Evolutionary conservation across 225 moss, liverwort and hornwort species (phyloP).

Genomic region (Marchantia polymorpha): DNA sequence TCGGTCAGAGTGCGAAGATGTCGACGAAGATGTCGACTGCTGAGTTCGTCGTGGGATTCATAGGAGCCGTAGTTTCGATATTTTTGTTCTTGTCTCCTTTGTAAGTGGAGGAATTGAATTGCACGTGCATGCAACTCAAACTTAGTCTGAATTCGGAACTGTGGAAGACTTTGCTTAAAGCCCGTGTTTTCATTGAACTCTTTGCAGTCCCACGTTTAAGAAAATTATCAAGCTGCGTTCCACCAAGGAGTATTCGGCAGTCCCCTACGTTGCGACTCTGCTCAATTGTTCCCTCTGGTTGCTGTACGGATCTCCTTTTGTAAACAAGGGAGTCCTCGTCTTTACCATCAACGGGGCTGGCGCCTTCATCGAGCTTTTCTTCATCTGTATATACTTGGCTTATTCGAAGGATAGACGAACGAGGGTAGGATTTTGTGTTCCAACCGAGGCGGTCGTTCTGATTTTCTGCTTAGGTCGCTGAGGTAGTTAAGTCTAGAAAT

Average conservation of each 20-base stretch:
- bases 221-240: conserved; percentile 26
- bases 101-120: background rate
- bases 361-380: conserved; percentile 14
- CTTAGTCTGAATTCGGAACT: too few relatives aligned
- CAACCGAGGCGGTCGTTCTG: too few relatives aligned
- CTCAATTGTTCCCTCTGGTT: conserved; percentile 30
- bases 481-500: too few relatives aligned
- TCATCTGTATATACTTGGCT: conserved; percentile 11
- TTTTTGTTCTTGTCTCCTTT: background rate
- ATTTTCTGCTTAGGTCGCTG: too few relatives aligned
- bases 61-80: background rate
- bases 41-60: background rate
- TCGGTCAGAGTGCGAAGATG: background rate
- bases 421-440: background rate
- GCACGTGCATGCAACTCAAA: too few relatives aligned
- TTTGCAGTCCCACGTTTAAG: conserved; percentile 27
- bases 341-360: conserved; percentile 34
- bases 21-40: too few relatives aligned
- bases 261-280: conserved; percentile 22
- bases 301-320: conserved; percentile 32
- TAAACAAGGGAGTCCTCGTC: conserved; percentile 15
- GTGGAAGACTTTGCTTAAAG: background rate
- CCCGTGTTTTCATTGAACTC: too few relatives aligned
- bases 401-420: background rate
- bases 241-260: conserved; percentile 21